Evolutionary conservation across 2,329 filamentous ascomycete species (phyloP).

Genomic region (Dactylonectria estremocensis): DNA sequence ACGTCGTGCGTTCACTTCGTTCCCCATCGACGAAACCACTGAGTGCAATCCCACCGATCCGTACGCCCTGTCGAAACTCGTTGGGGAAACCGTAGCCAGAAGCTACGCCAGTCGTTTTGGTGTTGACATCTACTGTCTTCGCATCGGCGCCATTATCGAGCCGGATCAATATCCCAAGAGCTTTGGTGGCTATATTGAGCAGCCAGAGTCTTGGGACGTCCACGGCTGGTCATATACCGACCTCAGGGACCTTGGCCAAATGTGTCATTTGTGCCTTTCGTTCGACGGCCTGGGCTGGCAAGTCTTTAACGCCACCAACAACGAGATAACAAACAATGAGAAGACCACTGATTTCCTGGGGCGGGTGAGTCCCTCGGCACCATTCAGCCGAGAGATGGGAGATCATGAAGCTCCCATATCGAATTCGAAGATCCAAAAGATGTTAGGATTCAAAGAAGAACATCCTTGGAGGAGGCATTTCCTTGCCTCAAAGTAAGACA

Average conservation of each 20-base stretch:
- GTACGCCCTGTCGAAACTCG: constrained; percentile 74
- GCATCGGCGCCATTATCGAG: constrained; percentile 74
- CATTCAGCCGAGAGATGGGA: constrained; percentile 69
- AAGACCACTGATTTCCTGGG: constrained; percentile 67
- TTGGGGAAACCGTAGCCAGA: constrained; percentile 70
- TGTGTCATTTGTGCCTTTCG: constrained; percentile 68
- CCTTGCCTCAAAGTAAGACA: too few species aligned
- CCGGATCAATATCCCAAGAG: constrained; percentile 71
- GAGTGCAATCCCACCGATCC: constrained; percentile 74
- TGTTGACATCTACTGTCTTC: constrained; percentile 72
- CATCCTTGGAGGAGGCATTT: constrained; percentile 65
- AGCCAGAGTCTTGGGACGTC: constrained; percentile 66
- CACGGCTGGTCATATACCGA: constrained; percentile 77
- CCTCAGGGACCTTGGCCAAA: constrained; percentile 73
- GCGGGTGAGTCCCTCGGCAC: constrained; percentile 63
- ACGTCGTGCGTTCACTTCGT: constrained; percentile 69
- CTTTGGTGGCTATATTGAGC: constrained; percentile 66
- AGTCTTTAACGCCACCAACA: constrained; percentile 76
- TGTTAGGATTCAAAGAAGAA: constrained; percentile 72
- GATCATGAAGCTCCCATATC: constrained; percentile 73
- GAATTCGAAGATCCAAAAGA: constrained; percentile 72
- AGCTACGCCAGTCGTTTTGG: constrained; percentile 70
- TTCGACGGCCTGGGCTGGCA: constrained; percentile 73
- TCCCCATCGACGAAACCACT: constrained; percentile 72
- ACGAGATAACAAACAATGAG: constrained; percentile 67